phyloP scores from a whole-genome alignment of 371 early-diverging fungal species.

The Lichtheimia hyalospora region DNA sequence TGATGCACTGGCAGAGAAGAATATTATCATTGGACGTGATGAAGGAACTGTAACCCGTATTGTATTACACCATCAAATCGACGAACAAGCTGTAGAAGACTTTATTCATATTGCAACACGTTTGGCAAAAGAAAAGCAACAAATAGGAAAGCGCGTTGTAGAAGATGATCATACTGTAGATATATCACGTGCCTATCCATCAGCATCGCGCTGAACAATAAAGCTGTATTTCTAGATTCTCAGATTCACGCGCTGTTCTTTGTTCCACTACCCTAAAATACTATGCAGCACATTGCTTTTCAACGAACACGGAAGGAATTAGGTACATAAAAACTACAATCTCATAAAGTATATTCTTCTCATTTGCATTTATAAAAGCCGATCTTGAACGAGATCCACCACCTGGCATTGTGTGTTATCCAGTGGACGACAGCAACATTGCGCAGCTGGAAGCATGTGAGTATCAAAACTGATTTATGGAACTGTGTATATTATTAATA shows the following conservation, averaged over 20 bases:
- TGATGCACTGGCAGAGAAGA: slow-evolving; percentile 42
- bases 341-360: neutral
- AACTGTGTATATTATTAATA: neutral
- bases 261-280: no score
- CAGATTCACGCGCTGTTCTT: no score
- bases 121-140: slow-evolving; percentile 7
- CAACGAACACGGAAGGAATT: slow-evolving; percentile 1
- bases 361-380: slow-evolving; percentile 10
- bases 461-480: slow-evolving; percentile 8
- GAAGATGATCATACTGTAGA: neutral
- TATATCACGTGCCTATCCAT: slow-evolving; percentile 4
- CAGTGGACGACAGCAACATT: slow-evolving; percentile 38
- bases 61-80: slow-evolving; percentile 78
- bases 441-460: slow-evolving; percentile 46
- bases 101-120: slow-evolving; percentile 35
- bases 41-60: slow-evolving; percentile 57
- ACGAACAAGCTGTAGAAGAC: slow-evolving; percentile 54
- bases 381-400: slow-evolving; percentile 48
- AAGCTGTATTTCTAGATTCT: no score
- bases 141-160: neutral
- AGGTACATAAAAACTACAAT: neutral
- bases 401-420: slow-evolving; percentile 52
- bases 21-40: slow-evolving; percentile 54
- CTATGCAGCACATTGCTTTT: neutral
- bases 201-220: neutral